These are phyloP conservation scores for Cryptosporidium andersoni DNA, from an alignment of 169 alveolate genomes.

Conservation along the genomic window DNA sequence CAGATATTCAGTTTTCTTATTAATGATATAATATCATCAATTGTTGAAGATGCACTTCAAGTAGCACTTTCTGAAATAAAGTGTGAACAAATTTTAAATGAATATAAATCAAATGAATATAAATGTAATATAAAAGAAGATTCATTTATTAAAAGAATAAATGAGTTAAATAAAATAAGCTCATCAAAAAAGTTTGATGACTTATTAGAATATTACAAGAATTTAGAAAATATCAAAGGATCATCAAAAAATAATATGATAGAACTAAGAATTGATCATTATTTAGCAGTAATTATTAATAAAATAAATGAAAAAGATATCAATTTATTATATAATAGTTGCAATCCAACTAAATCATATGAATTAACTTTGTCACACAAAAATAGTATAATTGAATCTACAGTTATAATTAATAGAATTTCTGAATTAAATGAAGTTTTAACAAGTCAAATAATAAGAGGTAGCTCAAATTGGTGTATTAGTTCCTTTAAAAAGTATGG, in stretches of 20 bases:
- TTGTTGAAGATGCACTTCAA: slow-evolving; percentile 51
- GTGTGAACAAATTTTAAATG: neutral
- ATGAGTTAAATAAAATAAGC: neutral
- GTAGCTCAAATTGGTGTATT: slow-evolving; percentile 22
- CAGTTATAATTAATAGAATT: slow-evolving; percentile 8
- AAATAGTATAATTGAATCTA: neutral
- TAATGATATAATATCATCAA: slow-evolving; percentile 51
- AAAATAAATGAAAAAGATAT: slow-evolving; percentile 28
- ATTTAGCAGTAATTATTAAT: slow-evolving; percentile 22
- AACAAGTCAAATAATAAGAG: slow-evolving; percentile 54
- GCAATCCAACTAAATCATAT: neutral
- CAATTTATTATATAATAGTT: neutral
- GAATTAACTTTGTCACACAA: neutral
- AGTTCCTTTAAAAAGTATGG: neutral
- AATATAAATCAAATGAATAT: neutral
- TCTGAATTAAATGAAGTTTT: slow-evolving; percentile 2
- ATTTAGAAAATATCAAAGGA: slow-evolving; percentile 4
- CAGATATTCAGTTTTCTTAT: slow-evolving; percentile 60
- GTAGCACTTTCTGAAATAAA: slow-evolving; percentile 3
- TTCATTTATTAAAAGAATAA: neutral
- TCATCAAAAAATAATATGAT: neutral
- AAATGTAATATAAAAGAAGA: neutral
- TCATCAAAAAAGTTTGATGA: neutral
- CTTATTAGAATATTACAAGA: slow-evolving; percentile 6
- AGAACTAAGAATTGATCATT: neutral